Conservation (phyloP, 129 eudicot species). For the Chrysanthemum makinoi region DNA sequence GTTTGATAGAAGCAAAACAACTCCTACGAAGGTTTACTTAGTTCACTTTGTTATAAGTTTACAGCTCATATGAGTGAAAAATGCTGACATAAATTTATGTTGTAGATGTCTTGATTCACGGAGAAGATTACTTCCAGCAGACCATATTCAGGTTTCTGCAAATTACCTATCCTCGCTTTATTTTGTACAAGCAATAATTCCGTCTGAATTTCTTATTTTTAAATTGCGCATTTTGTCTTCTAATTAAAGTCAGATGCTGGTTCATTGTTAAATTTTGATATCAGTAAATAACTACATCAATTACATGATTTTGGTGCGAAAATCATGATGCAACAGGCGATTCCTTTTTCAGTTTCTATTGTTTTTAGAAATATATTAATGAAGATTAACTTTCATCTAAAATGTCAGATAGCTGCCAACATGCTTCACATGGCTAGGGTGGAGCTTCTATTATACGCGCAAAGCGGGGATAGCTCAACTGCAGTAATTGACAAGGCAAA, state of each 20-base stretch:
- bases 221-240: background rate
- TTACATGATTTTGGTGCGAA: background rate
- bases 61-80: background rate
- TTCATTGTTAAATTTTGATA: slow-evolving; percentile 11
- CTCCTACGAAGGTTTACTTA: slow-evolving; percentile 59
- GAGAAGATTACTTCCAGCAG: slow-evolving; percentile 56
- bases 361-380: background rate
- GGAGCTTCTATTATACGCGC: slow-evolving; percentile 42
- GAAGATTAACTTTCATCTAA: slow-evolving; percentile 5
- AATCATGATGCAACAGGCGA: background rate
- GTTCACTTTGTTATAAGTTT: background rate
- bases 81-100: slow-evolving; percentile 8
- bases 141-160: slow-evolving; percentile 76
- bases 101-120: slow-evolving; percentile 79
- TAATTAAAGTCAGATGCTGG: background rate
- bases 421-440: slow-evolving; percentile 70
- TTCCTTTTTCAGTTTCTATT: background rate
- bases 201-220: background rate
- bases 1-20: slow-evolving; percentile 65
- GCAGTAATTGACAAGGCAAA: slow-evolving; percentile 57
- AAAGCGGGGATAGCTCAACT: slow-evolving; percentile 34
- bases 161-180: background rate
- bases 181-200: background rate
- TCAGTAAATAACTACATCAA: background rate
- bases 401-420: slow-evolving; percentile 63